Evolutionary conservation across 257 asterid genomes (phyloP).

Genomic region (Galeopsis tetrahit): DNA sequence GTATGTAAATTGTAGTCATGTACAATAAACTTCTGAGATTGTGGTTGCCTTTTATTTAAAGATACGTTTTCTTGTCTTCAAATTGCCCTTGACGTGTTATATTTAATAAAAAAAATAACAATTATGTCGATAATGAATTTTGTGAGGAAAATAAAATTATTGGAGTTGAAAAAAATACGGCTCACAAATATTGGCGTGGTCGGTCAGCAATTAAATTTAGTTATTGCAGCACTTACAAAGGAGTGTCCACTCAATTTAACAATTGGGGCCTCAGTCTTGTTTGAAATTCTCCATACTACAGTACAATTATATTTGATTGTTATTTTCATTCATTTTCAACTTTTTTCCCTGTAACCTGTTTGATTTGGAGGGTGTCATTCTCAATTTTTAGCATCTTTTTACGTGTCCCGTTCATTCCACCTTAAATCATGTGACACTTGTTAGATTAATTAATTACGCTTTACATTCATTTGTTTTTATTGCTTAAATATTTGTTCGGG

Average conservation of each 20-base stretch:
- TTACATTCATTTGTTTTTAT: neutral
- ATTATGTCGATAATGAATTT: neutral
- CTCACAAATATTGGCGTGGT: conserved; percentile 43
- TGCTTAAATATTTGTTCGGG: neutral
- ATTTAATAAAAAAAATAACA: neutral
- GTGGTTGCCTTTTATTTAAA: neutral
- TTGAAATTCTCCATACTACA: neutral
- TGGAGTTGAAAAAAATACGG: neutral
- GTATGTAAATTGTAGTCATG: too few species aligned
- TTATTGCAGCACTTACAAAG: conserved; percentile 6
- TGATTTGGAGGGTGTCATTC: conserved; percentile 20
- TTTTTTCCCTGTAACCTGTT: neutral
- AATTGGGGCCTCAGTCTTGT: conserved; percentile 25
- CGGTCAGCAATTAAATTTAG: conserved; percentile 40
- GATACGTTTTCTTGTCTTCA: neutral
- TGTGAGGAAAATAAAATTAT: neutral
- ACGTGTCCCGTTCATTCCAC: conserved; percentile 20
- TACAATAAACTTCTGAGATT: neutral
- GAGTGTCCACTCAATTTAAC: conserved; percentile 27
- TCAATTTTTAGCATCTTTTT: conserved; percentile 14
- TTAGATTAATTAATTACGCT: conserved; percentile 7
- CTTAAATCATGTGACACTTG: conserved; percentile 34
- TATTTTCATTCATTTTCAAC: neutral
- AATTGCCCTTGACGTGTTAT: neutral
- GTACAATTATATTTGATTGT: too few species aligned